Evolutionary conservation across 2,329 filamentous ascomycete genomes (phyloP), one percentile per base, ranked within the genome.

Genomic region (Nothomitra cinnamomea): DNA sequence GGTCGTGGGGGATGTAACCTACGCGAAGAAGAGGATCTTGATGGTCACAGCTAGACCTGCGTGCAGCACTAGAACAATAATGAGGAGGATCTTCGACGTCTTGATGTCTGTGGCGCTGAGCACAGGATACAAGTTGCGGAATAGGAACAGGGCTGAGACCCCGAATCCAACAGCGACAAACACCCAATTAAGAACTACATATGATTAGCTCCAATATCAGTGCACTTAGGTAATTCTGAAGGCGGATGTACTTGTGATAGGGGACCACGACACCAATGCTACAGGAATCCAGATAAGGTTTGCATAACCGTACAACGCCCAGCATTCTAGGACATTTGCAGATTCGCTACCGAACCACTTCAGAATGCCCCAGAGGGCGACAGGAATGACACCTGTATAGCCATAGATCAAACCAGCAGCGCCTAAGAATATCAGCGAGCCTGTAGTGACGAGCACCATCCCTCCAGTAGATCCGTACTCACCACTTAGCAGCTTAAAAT

Each of bases 201-300:
- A 19, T 6, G 6, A 13, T 53, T 19, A 52, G 35, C 24, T 10
- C 51, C 21, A 43, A 19, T n/a, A 41, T 10, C 21, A 47, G n/a
- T 25, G 12, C 41, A 32, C 21, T 38, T 48, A 32, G 49, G 21
- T n/a, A 38, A 19, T 22, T n/a, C 53, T 28, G 22, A 40, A 52
- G n/a, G 25, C 19, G 24, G 25, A 50, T 69, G 61, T 62, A 74
- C 71, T 80, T 53, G 80, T 81, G 61, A 95, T 72, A 53, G 85
- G 84, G 58, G 85, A 90, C 85, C 89, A 95, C 65, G 84, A 88
- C 60, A 95, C 86, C 57, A 94, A 70, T 49, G 92, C 89, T 43
- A 98, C 89, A 1, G 85, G 87, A 61, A 98, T 89, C 92, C 92
- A 98, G 64, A 98, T 87, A 62, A 98, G 73, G 70, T 98, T 98